These are phyloP conservation scores for Massarina eburnea DNA, from an alignment of 2,329 filamentous ascomycete genomes.

Conservation along the genomic window DNA sequence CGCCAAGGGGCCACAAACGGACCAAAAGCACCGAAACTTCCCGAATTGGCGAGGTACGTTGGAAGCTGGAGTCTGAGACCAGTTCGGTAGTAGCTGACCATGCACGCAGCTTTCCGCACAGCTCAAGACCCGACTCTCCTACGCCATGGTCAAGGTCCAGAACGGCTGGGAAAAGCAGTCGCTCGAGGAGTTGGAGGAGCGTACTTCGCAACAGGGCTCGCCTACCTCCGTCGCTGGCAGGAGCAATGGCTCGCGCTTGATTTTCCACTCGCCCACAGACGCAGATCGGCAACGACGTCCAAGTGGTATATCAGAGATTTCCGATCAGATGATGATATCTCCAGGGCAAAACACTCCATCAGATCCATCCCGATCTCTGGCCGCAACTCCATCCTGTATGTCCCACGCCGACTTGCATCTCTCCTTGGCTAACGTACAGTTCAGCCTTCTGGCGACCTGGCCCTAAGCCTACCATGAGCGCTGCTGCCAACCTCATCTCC, in stretches of 20 bases:
- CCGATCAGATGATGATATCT: constrained; percentile 38
- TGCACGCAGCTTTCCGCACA: constrained; percentile 68
- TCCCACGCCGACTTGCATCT: background rate
- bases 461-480: constrained; percentile 28
- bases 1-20: constrained; percentile 61
- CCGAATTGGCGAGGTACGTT: constrained; percentile 75
- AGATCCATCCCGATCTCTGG: constrained; percentile 25
- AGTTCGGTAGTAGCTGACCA: constrained; percentile 24
- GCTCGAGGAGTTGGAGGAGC: constrained; percentile 74
- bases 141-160: constrained; percentile 89
- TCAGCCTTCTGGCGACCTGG: constrained; percentile 33
- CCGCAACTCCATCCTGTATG: constrained; percentile 26
- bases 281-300: constrained; percentile 33
- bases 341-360: constrained; percentile 28
- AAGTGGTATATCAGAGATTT: constrained; percentile 40
- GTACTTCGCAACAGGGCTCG: constrained; percentile 70
- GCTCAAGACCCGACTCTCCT: constrained; percentile 80
- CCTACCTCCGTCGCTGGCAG: constrained; percentile 60
- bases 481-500: constrained; percentile 30
- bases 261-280: constrained; percentile 34
- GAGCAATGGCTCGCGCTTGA: constrained; percentile 22
- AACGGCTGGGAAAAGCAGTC: constrained; percentile 82
- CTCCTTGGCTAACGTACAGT: constrained; percentile 3
- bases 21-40: constrained; percentile 69
- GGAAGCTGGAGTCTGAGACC: constrained; percentile 8